Evolutionary conservation across 805 yeast species (phyloP), one percentile per base, ranked within the genome.

Genomic region (Kodamaea leandrae): DNA sequence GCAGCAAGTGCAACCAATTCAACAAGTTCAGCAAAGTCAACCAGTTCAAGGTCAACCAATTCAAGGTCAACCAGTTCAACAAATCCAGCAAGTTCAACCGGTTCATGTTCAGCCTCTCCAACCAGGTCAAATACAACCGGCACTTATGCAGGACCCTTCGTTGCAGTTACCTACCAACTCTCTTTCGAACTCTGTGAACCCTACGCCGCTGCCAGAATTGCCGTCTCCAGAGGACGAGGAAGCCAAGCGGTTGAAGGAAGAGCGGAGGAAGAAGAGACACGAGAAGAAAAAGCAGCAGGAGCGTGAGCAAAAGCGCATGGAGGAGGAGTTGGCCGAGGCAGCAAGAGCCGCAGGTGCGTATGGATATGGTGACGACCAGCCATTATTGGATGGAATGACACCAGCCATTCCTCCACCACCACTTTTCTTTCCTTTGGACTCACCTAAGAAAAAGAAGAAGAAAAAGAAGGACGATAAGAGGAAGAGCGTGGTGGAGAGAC

Each of bases 241-340:
- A 17, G 41, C 43, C 5, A 35, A 36, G 5, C 40, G 41, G 28
- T 46, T 40, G 13, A 42, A 36, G 36, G 55, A 47, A 19, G 50
- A 47, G 14, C 44, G 52, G 18, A 41, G 42, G 15, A 44, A 41
- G 45, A 35, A 41, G 40, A 35, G 49, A 45, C 45, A 48, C 45
- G 42, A 50, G 44, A 32, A 50, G 52, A 44, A 47, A 40, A 46
- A 50, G 44, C 48, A 48, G 45, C 46, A 24, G 26, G 49, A 36
- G 26, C 42, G 29, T 27, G 42, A 36, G 29, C 23, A 25, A 25
- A 45, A 39, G 35, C 43, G 41, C 16, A 32, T 32, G 36, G 46
- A 36, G 13, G 37, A 35, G 16, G 42, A 36, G 6, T 26, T 42
- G 30, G 42, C 44, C n/a, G 49, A 44, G 8, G 46, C 46, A 2